These are phyloP conservation scores for Penicillium olsonii DNA, from an alignment of 2,329 filamentous ascomycete genomes.

Conservation along the genomic window DNA sequence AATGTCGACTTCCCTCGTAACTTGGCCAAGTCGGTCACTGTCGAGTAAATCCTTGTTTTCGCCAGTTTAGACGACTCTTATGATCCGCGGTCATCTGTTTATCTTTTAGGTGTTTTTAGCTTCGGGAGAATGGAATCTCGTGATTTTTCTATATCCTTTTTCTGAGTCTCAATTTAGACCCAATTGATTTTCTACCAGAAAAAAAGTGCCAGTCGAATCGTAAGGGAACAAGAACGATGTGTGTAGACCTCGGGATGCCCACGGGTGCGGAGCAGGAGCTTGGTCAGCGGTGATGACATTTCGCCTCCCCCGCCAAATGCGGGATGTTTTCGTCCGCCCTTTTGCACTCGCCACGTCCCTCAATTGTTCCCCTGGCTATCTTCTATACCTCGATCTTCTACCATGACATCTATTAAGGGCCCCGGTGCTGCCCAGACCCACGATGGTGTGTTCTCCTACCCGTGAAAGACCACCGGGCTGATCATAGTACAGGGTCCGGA, in stretches of 20 bases:
- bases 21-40: constrained; percentile 97
- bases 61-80: constrained; percentile 24
- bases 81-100: constrained; percentile 23
- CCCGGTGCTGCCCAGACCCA: constrained; percentile 60
- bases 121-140: constrained; percentile 22
- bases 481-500: constrained; percentile 55
- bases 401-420: constrained; percentile 62
- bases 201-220: neutral
- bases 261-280: too few species aligned
- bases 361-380: neutral
- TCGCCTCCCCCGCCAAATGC: constrained; percentile 20
- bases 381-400: constrained; percentile 3
- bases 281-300: constrained; percentile 17
- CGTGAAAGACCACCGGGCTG: neutral
- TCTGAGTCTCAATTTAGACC: neutral
- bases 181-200: too few species aligned
- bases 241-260: too few species aligned
- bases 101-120: constrained; percentile 26
- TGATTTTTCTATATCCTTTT: constrained; percentile 3
- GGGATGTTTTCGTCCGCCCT: constrained; percentile 14
- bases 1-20: constrained; percentile 99
- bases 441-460: constrained; percentile 52
- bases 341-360: constrained; percentile 2
- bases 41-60: constrained; percentile 67
- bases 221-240: neutral